Evolutionary conservation across 306 rosid species (phyloP).

Genomic region (Sphenostylis stenocarpa): DNA sequence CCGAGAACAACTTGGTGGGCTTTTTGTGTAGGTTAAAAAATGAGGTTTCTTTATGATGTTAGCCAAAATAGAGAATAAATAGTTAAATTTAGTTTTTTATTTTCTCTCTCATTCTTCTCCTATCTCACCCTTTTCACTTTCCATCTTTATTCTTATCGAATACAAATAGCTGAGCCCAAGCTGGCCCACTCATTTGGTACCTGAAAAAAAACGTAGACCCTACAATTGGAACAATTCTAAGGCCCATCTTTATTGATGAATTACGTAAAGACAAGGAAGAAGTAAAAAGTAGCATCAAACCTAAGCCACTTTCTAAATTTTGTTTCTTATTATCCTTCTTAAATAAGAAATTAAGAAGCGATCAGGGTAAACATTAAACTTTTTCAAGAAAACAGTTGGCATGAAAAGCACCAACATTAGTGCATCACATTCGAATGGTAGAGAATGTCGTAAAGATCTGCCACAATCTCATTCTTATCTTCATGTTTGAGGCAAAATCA

Average conservation of each 20-base stretch:
- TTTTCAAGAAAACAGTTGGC: neutral
- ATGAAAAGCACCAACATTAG: slow-evolving; percentile 24
- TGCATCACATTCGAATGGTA: slow-evolving; percentile 30
- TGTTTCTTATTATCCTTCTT: neutral
- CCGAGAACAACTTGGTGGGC: neutral
- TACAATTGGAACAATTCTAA: neutral
- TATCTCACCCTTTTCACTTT: neutral
- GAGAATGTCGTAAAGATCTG: slow-evolving; percentile 30
- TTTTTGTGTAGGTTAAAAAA: neutral
- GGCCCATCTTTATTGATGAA: slow-evolving; percentile 24
- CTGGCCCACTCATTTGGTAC: neutral
- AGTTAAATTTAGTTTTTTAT: no score
- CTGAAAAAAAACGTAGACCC: neutral
- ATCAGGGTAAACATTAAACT: neutral
- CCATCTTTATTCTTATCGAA: neutral
- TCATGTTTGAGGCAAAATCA: slow-evolving; percentile 38
- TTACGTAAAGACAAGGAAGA: neutral
- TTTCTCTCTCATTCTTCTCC: neutral
- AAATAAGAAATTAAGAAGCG: neutral
- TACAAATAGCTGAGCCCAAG: slow-evolving; percentile 1
- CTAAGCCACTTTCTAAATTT: neutral
- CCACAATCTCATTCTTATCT: slow-evolving; percentile 44
- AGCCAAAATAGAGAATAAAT: neutral
- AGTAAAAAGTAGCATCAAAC: neutral
- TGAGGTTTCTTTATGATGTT: neutral